Evolutionary conservation across 139 green algal genomes (phyloP), one percentile per base, ranked within the genome.

Genomic region (Nannochloris sp.): DNA sequence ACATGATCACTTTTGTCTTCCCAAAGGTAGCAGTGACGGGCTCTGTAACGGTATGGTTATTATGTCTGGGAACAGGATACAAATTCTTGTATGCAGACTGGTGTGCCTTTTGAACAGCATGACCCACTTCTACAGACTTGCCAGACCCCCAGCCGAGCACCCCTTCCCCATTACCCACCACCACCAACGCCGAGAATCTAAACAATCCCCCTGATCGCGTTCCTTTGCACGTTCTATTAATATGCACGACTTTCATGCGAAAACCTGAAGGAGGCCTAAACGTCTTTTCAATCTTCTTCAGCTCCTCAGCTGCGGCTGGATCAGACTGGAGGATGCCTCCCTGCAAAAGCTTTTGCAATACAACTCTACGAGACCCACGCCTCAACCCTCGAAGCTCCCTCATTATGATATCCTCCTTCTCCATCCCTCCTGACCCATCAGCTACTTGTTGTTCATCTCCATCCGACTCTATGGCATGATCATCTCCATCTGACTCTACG

Each of bases 161-260:
- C 34, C 71, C 71, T 12, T 73, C 49, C 56, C 71, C 71, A 69
- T 78, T 78, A 58, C 71, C 71, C 19, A 78, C 71, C 21, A 78
- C 71, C 40, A 78, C 71, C 71, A 78, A 57, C 44, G 40, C 62
- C 25, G 54, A 37, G 48, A 68, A 73, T 49, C 71, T 59, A 58
- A 64, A 73, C 5, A 78, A 60, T 27, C 71, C 71, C 29, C 71
- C 71, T 3, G 60, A 53, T n/a, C 60, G 53, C 12, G 65, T 78
- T 25, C 71, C 71, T 60, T 78, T 78, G 65, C 53, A 70, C 11
- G 71, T 78, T 55, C 60, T 44, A 59, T 78, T 78, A 0, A 78
- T 44, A 29, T 78, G 59, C 29, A 78, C 71, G 0, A 78, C 71
- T 51, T 72, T 62, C 31, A 71, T 65, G 14, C n/a, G 16, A 19